phyloP scores from a whole-genome alignment of 2,329 filamentous ascomycete genomes.

The Cytospora mali region DNA sequence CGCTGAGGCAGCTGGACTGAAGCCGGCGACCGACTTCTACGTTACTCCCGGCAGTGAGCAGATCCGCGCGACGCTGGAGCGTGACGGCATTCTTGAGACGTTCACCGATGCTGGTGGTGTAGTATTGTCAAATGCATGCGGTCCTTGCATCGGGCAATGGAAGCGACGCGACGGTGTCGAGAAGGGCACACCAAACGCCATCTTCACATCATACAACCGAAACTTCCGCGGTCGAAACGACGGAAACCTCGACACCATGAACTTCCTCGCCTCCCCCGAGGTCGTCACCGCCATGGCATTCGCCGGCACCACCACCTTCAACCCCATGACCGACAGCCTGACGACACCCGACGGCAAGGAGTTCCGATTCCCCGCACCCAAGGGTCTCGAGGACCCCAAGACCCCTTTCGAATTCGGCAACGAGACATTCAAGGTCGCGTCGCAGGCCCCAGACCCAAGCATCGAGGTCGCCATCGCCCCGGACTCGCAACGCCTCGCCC shows the following conservation, averaged over 20 bases:
- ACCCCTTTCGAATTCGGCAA: constrained; percentile 77
- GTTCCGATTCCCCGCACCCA: constrained; percentile 84
- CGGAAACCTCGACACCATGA: constrained; percentile 95
- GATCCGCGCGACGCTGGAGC: constrained; percentile 89
- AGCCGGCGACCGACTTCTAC: constrained; percentile 89
- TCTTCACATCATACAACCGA: constrained; percentile 96
- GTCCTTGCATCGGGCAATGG: constrained; percentile 94
- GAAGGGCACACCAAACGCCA: constrained; percentile 90
- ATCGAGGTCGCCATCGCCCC: constrained; percentile 79
- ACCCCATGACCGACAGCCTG: constrained; percentile 87
- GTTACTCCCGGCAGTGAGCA: constrained; percentile 96
- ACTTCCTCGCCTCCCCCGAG: constrained; percentile 96
- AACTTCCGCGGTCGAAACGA: constrained; percentile 98
- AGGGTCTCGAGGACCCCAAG: constrained; percentile 65
- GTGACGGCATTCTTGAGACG: constrained; percentile 83
- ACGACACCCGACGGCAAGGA: constrained; percentile 75
- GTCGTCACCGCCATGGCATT: constrained; percentile 96
- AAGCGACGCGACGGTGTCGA: constrained; percentile 81
- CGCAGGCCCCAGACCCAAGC: constrained; percentile 70
- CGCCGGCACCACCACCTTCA: constrained; percentile 90
- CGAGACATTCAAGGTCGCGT: constrained; percentile 71
- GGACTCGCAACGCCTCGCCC: constrained; percentile 84
- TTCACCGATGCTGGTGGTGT: constrained; percentile 86
- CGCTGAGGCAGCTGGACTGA: constrained; percentile 83
- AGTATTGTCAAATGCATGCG: constrained; percentile 92